phyloP scores from a whole-genome alignment of 2,329 filamentous ascomycete species.

The Penicillium sp. region DNA sequence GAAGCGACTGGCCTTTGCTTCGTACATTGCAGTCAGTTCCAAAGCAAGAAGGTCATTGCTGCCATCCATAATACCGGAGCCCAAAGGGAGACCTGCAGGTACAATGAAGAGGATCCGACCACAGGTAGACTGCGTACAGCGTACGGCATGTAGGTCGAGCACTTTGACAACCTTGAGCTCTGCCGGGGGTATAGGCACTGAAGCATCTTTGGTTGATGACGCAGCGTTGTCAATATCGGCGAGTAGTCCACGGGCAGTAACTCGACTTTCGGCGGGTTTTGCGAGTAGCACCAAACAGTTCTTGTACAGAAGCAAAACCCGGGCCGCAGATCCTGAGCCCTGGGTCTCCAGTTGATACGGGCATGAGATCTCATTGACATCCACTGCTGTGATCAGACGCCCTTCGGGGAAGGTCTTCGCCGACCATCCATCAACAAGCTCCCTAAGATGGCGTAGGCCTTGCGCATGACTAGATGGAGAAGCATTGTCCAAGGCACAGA shows the following conservation, averaged over 20 bases:
- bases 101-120: constrained; percentile 42
- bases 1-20: constrained; percentile 73
- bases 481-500: constrained; percentile 86
- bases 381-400: constrained; percentile 76
- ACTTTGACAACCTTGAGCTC: constrained; percentile 77
- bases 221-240: constrained; percentile 84
- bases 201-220: constrained; percentile 47
- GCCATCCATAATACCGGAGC: constrained; percentile 20
- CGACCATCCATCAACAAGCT: constrained; percentile 78
- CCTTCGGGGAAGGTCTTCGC: constrained; percentile 69
- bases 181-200: constrained; percentile 45
- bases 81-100: constrained; percentile 28
- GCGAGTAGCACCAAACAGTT: constrained; percentile 77
- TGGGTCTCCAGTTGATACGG: constrained; percentile 62
- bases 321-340: constrained; percentile 53
- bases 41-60: constrained; percentile 63
- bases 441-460: constrained; percentile 70
- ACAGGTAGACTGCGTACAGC: constrained; percentile 59
- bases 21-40: constrained; percentile 71
- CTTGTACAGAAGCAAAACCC: constrained; percentile 80
- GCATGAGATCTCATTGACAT: constrained; percentile 73
- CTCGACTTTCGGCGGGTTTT: constrained; percentile 63
- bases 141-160: constrained; percentile 67
- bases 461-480: constrained; percentile 67
- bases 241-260: constrained; percentile 74